phyloP scores from a whole-genome alignment of 148 eudicot genomes.

The Heliamphora exappendiculata region DNA sequence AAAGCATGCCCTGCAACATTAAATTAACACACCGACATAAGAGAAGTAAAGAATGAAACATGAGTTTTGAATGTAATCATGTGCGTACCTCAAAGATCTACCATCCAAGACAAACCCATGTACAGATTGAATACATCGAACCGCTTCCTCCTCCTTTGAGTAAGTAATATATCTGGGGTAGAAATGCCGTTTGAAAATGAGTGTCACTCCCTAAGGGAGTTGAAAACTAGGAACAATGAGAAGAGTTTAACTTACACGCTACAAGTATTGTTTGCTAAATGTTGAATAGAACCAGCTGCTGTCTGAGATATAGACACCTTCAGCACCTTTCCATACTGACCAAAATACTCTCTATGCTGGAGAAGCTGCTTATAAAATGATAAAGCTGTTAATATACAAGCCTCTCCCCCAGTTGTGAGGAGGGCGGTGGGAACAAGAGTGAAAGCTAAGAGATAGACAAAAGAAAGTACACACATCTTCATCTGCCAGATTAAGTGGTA shows the following conservation, averaged over 20 bases:
- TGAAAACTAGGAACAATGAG: neutral
- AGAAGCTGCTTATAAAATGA: conserved; percentile 50
- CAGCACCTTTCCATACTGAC: conserved; percentile 83
- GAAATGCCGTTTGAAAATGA: neutral
- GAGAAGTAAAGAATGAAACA: neutral
- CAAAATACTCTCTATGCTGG: conserved; percentile 71
- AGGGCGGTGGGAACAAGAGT: neutral
- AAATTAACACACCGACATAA: neutral
- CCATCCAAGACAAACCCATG: conserved; percentile 86
- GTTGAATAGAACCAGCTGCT: conserved; percentile 88
- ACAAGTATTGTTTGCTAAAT: conserved; percentile 80
- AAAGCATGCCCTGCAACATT: conserved; percentile 75
- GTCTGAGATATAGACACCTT: conserved; percentile 96
- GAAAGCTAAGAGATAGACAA: neutral
- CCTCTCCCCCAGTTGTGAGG: neutral
- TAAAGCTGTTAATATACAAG: neutral
- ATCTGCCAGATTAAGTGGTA: conserved; percentile 85
- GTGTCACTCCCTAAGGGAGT: neutral
- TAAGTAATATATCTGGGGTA: conserved; percentile 82
- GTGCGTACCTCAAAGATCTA: conserved; percentile 57
- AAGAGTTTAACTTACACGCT: conserved; percentile 64
- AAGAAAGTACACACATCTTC: conserved; percentile 59
- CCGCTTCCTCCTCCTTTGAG: conserved; percentile 90
- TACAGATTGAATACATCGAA: conserved; percentile 89
- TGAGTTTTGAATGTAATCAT: neutral